Evolutionary conservation across 495 filamentous ascomycete species (phyloP).

Genomic region (Xylaria venustula): DNA sequence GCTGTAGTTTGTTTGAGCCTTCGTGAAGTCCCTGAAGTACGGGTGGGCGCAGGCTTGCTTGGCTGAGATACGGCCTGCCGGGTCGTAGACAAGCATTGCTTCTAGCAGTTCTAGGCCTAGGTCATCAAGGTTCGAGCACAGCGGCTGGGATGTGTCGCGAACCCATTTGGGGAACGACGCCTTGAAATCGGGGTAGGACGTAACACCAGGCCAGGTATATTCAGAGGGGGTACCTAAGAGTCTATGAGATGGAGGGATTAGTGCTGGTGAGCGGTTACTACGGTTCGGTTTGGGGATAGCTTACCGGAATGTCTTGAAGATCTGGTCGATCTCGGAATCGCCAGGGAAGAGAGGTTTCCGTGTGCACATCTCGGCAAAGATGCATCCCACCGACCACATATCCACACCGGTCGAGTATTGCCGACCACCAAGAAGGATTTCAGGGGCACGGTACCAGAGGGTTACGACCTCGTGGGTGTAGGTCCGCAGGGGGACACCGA

Average conservation of each 20-base stretch:
- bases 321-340: slow-evolving; percentile 98
- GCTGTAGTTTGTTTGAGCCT: slow-evolving; percentile 35
- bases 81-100: slow-evolving; percentile 88
- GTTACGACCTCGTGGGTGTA: slow-evolving; percentile 99
- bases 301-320: slow-evolving; percentile 98
- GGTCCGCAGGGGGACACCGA: slow-evolving; percentile 92
- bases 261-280: not conserved
- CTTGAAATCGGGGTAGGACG: slow-evolving; percentile 97
- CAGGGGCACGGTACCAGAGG: slow-evolving; percentile 96
- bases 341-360: slow-evolving; percentile 96
- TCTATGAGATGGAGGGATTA: slow-evolving; percentile 41
- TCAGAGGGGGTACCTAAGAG: slow-evolving; percentile 91
- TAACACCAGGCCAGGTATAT: slow-evolving; percentile 89
- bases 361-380: slow-evolving; percentile 99
- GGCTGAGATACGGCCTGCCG: slow-evolving; percentile 86
- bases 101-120: slow-evolving; percentile 88
- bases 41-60: slow-evolving; percentile 93
- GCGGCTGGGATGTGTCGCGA: slow-evolving; percentile 59
- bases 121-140: slow-evolving; percentile 61
- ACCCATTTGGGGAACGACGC: slow-evolving; percentile 93
- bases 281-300: slow-evolving; percentile 14
- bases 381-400: slow-evolving; percentile 99
- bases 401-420: slow-evolving; percentile 99
- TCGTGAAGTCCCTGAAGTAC: slow-evolving; percentile 75
- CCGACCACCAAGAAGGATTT: slow-evolving; percentile 93